These are phyloP conservation scores for Nigrograna mackinnonii DNA, from an alignment of 2,329 filamentous ascomycete species.

Conservation along the genomic window DNA sequence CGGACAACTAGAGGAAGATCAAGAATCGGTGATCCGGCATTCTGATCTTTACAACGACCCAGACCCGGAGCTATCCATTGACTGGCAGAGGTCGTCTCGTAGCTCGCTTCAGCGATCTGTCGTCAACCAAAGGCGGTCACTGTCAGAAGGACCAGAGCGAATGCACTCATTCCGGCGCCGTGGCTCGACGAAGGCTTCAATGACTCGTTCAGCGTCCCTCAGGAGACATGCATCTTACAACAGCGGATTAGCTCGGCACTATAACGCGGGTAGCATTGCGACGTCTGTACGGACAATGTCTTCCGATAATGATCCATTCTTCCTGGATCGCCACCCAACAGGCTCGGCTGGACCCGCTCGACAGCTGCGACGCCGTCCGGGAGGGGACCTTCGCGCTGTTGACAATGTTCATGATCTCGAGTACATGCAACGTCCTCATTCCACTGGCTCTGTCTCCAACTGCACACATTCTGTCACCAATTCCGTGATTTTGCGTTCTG, in stretches of 20 bases:
- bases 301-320: slow-evolving; percentile 45
- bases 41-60: slow-evolving; percentile 23
- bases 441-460: slow-evolving; percentile 51
- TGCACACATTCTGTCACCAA: slow-evolving; percentile 46
- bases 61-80: slow-evolving; percentile 9
- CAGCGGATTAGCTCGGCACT: slow-evolving; percentile 56
- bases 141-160: slow-evolving; percentile 33
- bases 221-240: slow-evolving; percentile 64
- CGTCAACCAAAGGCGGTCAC: slow-evolving; percentile 24
- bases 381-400: slow-evolving; percentile 51
- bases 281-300: slow-evolving; percentile 53
- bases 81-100: slow-evolving; percentile 22
- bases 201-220: slow-evolving; percentile 44
- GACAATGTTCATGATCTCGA: slow-evolving; percentile 52
- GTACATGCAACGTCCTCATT: slow-evolving; percentile 46
- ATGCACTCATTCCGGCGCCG: slow-evolving; percentile 40
- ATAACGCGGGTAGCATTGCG: slow-evolving; percentile 64
- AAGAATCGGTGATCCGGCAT: slow-evolving; percentile 13
- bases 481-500: slow-evolving; percentile 38
- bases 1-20: slow-evolving; percentile 13
- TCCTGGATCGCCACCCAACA: slow-evolving; percentile 33
- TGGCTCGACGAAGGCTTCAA: slow-evolving; percentile 31
- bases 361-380: slow-evolving; percentile 51
- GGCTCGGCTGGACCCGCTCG: slow-evolving; percentile 27
- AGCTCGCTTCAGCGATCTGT: slow-evolving; percentile 19